Percentiles rank a stretch among this genome's conserved stretches.
Conservation (phyloP, 2,329 filamentous ascomycete genomes). For the Fusarium nisikadoi region DNA sequence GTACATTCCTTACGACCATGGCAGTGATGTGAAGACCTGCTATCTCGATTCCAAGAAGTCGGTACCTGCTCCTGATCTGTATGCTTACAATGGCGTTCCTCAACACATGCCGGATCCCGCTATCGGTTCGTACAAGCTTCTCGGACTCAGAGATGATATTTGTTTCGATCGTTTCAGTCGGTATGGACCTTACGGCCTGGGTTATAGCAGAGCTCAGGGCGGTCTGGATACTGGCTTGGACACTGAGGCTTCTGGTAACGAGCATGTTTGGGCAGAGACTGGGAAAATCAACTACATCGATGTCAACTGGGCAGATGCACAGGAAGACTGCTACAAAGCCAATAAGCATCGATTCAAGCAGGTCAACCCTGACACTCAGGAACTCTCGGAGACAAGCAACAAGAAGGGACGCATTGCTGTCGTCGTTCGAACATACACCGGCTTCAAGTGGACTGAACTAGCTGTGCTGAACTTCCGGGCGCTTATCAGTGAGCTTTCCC, state of each 20-base stretch:
- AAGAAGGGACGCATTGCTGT: constrained; percentile 75
- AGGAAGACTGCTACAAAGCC: constrained; percentile 63
- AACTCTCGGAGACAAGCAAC: constrained; percentile 43
- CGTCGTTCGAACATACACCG: constrained; percentile 82
- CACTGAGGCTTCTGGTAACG: constrained; percentile 74
- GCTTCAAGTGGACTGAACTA: constrained; percentile 81
- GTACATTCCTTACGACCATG: constrained; percentile 77
- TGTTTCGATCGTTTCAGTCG: constrained; percentile 91
- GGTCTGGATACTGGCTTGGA: constrained; percentile 78
- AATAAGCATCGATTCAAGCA: constrained; percentile 72
- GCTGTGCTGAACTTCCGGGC: constrained; percentile 84
- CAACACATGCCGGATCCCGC: constrained; percentile 81
- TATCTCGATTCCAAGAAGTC: constrained; percentile 70
- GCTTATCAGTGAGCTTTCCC: constrained; percentile 79
- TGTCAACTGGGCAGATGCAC: constrained; percentile 66
- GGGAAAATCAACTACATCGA: constrained; percentile 66
- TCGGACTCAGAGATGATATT: constrained; percentile 80
- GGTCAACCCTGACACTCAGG: constrained; percentile 53
- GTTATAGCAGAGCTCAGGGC: constrained; percentile 79
- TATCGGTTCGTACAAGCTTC: constrained; percentile 78
- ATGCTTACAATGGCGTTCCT: constrained; percentile 76
- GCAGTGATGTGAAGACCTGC: constrained; percentile 67
- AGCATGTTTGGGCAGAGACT: constrained; percentile 65
- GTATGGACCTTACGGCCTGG: constrained; percentile 85
- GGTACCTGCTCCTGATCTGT: constrained; percentile 69